Conservation (phyloP, 495 filamentous ascomycete genomes). For the Aspergillus biplanus region DNA sequence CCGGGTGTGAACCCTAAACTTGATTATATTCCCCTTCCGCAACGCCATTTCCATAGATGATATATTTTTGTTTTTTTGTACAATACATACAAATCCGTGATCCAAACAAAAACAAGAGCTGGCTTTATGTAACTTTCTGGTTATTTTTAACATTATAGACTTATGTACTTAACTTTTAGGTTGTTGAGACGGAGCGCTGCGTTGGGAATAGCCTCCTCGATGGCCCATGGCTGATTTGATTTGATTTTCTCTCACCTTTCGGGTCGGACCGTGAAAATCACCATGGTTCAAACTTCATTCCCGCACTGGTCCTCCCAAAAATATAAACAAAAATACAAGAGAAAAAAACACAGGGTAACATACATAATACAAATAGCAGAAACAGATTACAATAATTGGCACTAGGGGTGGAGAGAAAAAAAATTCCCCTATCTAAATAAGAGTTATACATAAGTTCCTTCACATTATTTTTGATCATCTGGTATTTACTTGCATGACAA, state of each 20-base stretch:
- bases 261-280: slow-evolving; percentile 17
- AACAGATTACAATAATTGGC: slow-evolving; percentile 5
- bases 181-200: background rate
- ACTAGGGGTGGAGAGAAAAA: background rate
- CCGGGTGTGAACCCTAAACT: background rate
- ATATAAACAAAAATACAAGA: background rate
- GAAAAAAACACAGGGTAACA: too few relatives aligned
- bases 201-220: background rate
- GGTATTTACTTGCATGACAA: background rate
- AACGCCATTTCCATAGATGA: background rate
- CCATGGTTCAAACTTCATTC: background rate
- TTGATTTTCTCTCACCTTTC: background rate
- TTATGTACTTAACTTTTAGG: background rate
- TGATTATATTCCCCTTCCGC: background rate
- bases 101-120: too few relatives aligned
- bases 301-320: background rate
- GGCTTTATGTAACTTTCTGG: background rate
- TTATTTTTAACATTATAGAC: background rate
- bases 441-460: background rate
- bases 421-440: slow-evolving; percentile 6
- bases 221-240: background rate
- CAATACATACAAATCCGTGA: too few relatives aligned
- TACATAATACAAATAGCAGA: too few relatives aligned
- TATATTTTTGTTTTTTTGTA: too few relatives aligned
- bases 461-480: background rate